Conservation (phyloP, 2,329 filamentous ascomycete species). For the Venturia aucupariae region DNA sequence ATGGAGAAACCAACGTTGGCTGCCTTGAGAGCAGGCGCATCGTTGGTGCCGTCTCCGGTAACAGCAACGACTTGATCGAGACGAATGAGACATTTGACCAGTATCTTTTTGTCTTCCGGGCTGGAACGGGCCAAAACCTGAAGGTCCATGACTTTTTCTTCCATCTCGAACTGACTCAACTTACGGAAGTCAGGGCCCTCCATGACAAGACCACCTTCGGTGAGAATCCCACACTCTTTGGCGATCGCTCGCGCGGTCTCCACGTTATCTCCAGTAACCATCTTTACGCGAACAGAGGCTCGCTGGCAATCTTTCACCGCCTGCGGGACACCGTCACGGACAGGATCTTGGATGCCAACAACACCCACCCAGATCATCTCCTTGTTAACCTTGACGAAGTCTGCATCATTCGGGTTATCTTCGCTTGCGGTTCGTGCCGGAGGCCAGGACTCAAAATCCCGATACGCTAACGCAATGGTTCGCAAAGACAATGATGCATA, state of each 20-base stretch:
- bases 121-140: slow-evolving; percentile 61
- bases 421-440: slow-evolving; percentile 48
- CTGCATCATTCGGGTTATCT: slow-evolving; percentile 52
- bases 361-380: slow-evolving; percentile 66
- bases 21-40: slow-evolving; percentile 70
- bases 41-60: slow-evolving; percentile 76
- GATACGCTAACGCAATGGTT: slow-evolving; percentile 76
- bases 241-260: slow-evolving; percentile 72
- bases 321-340: slow-evolving; percentile 64
- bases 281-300: slow-evolving; percentile 70
- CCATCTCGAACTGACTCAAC: slow-evolving; percentile 49
- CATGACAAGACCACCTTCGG: slow-evolving; percentile 59
- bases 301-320: slow-evolving; percentile 64
- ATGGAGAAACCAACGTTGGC: slow-evolving; percentile 80
- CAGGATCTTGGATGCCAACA: slow-evolving; percentile 73
- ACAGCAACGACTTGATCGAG: slow-evolving; percentile 71
- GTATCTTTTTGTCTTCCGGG: slow-evolving; percentile 58
- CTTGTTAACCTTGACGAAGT: slow-evolving; percentile 59
- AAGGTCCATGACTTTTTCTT: slow-evolving; percentile 50
- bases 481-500: slow-evolving; percentile 75
- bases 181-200: slow-evolving; percentile 73
- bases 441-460: slow-evolving; percentile 77
- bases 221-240: slow-evolving; percentile 66
- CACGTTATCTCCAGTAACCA: slow-evolving; percentile 80
- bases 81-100: slow-evolving; percentile 55